Conservation (phyloP, 306 rosid species). For the Prinsepia uniflora region DNA sequence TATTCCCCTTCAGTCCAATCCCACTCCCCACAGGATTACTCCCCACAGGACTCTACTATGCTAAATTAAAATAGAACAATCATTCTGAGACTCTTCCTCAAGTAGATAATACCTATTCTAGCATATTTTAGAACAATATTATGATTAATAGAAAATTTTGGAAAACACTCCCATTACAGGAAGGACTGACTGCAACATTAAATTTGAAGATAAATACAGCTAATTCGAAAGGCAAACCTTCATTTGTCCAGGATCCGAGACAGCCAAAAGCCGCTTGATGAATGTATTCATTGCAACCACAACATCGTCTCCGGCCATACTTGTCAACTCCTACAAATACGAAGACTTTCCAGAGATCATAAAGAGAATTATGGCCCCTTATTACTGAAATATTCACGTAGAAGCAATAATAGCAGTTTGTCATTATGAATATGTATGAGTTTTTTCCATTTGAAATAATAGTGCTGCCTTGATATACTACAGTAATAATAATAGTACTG, state of each 20-base stretch:
- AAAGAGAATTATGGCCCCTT: neutral
- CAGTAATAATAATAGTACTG: neutral
- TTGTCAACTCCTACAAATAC: slow-evolving; percentile 69
- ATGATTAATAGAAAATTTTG: neutral
- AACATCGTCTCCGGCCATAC: slow-evolving; percentile 95
- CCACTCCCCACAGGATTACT: slow-evolving; percentile 5
- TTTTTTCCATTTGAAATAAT: neutral
- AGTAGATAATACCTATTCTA: neutral
- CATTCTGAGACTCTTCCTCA: too few species aligned
- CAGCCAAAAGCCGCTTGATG: slow-evolving; percentile 90
- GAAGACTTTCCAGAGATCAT: slow-evolving; percentile 4
- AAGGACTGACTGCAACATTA: neutral
- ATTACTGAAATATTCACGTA: neutral
- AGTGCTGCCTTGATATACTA: too few species aligned
- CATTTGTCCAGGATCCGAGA: slow-evolving; percentile 83
- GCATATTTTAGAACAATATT: neutral
- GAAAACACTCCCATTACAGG: neutral
- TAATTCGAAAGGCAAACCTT: slow-evolving; percentile 48
- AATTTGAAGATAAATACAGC: neutral
- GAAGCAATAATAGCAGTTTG: neutral
- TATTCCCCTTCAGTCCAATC: neutral
- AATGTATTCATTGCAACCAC: slow-evolving; percentile 90
- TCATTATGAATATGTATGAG: neutral
- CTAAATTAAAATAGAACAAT: too few species aligned
- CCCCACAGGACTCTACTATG: neutral